Evolutionary conservation across 371 early-diverging fungal species (phyloP), one percentile per base, ranked within the genome.

Genomic region (Mortierella sp.): DNA sequence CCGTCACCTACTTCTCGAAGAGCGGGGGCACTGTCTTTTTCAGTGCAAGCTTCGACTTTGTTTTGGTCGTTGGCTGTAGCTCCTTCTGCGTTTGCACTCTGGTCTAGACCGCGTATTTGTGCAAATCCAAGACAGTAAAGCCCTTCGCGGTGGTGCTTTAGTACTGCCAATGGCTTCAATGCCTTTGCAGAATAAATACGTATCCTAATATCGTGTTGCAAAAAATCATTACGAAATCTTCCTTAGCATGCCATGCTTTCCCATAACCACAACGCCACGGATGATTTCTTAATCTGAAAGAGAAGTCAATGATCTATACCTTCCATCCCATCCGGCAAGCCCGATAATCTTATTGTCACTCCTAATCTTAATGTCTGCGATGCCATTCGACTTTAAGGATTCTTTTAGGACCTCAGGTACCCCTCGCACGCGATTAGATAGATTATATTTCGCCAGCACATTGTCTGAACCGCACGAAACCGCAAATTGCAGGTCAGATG

Each of bases 241-340:
- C 7, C 6, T 36, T 36, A 36, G 36, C 36, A 36, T 36, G 7
- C 36, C 36, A 36, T 36, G 6, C 36, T 36, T 36, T 36, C 36
- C 36, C 36, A 36, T 36, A 36, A 3, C 36, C 6, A 36, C 36
- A 36, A 36, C 7, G 36, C 3, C 0, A 36, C 6, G 36, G 36
- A 36, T 36, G 0, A 36, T 36, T 36, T 36, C 36, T 36, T 5
- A 36, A 36, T 36, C 7, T 6, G 36, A 45, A 7, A 16, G n/a
- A 47, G 19, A 32, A 41, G 13, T 28, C 15, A 21, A 24, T 28
- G 15, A 24, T 16, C 22, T 16, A 19, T 76, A 82, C 82, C 71
- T 77, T 77, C 83, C 83, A 67, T 83, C 83, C 83, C 83, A 83
- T 11, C 78, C 83, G 15, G 79, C 83, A 13, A 78, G 58, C 1